Evolutionary conservation across 2,329 filamentous ascomycete species (phyloP).

Genomic region (Graphilbum fragrans): DNA sequence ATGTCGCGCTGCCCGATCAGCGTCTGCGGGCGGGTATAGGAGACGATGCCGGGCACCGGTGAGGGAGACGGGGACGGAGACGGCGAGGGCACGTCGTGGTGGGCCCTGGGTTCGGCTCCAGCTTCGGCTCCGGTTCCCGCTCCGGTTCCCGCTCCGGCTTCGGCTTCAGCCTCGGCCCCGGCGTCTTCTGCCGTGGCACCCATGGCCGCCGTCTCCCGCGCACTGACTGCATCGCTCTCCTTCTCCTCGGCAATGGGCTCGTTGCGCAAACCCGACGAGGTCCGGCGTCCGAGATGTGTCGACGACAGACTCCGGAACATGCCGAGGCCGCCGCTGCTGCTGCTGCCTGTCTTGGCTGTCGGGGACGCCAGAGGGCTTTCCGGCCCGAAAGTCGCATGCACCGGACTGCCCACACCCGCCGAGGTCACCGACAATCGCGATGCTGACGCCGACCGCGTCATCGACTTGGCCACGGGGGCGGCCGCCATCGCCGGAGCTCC

Average conservation of each 20-base stretch:
- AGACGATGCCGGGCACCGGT: constrained; percentile 34
- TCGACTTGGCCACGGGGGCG: constrained; percentile 5
- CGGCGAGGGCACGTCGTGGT: not conserved
- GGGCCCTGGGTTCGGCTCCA: too few species aligned
- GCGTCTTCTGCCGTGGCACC: not conserved
- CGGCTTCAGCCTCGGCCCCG: not conserved
- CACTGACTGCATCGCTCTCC: constrained; percentile 3
- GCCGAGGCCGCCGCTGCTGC: not conserved
- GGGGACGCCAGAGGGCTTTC: not conserved
- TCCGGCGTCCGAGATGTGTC: constrained; percentile 11
- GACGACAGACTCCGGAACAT: constrained; percentile 14
- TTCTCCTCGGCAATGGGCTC: constrained; percentile 34
- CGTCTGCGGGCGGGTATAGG: constrained; percentile 40
- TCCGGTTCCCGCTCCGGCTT: not conserved
- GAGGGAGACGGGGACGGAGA: too few species aligned
- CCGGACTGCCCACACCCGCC: too few species aligned
- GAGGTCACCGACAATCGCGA: not conserved
- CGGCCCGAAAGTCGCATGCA: too few species aligned
- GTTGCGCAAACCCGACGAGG: constrained; percentile 14
- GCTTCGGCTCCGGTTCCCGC: too few species aligned
- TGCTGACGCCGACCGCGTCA: constrained; percentile 12
- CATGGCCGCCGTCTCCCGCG: not conserved
- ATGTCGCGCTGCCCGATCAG: constrained; percentile 43
- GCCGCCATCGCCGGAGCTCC: not conserved
- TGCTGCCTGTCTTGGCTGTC: too few species aligned